Evolutionary conservation across 2,329 filamentous ascomycete species (phyloP).

Genomic region (Cladosporium cucumerinum): DNA sequence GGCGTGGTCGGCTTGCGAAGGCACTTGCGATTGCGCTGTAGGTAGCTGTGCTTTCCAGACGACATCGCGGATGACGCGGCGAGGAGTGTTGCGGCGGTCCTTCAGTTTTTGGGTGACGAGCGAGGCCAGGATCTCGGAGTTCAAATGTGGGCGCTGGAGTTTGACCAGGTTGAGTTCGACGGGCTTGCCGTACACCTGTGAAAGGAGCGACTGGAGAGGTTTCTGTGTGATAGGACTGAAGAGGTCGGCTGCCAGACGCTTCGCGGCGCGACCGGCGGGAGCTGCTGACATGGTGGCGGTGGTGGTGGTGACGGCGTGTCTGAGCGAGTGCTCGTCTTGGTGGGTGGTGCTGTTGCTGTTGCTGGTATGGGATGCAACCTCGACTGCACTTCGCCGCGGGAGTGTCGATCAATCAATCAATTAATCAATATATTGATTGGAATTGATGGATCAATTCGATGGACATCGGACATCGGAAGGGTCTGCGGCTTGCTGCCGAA

Average conservation of each 20-base stretch:
- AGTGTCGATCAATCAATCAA: constrained; percentile 6
- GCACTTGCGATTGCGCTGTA: constrained; percentile 21
- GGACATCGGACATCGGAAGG: not conserved
- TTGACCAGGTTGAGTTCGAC: constrained; percentile 31
- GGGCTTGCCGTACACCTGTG: constrained; percentile 30
- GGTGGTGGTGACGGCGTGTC: constrained; percentile 7
- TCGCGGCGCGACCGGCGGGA: constrained; percentile 13
- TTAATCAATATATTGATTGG: not conserved
- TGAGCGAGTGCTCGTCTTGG: constrained; percentile 3
- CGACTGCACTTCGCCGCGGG: constrained; percentile 7
- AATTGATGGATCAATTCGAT: constrained; percentile 8
- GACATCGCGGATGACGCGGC: constrained; percentile 32
- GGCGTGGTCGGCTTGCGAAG: constrained; percentile 22
- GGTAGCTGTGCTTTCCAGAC: constrained; percentile 32
- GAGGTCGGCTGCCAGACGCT: constrained; percentile 14
- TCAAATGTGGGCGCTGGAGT: constrained; percentile 29
- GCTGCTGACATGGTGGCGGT: constrained; percentile 6
- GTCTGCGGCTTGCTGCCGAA: constrained; percentile 4
- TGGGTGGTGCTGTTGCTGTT: not conserved
- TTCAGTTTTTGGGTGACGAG: constrained; percentile 28
- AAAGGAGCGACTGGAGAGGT: constrained; percentile 25
- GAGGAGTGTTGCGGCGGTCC: constrained; percentile 29
- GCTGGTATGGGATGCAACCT: constrained; percentile 7
- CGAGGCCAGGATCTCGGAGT: constrained; percentile 32
- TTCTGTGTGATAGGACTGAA: constrained; percentile 20